A percentile compares a stretch with the other conserved stretches of the same genome.
Evolutionary conservation across 2,329 filamentous ascomycete genomes (phyloP).

Genomic region (Amauroascus niger): DNA sequence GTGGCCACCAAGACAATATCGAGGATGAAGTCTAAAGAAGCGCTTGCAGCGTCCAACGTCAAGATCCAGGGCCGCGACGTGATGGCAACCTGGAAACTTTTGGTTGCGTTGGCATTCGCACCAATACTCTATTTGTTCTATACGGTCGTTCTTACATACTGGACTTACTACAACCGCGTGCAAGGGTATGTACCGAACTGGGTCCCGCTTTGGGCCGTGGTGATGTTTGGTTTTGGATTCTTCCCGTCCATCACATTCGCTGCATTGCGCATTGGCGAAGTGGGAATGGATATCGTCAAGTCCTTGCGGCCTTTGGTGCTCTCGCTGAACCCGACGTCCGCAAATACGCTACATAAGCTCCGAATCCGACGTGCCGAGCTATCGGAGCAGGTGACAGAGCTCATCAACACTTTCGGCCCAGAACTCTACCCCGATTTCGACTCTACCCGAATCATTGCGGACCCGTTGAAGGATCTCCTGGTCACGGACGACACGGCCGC

Average conservation of each 20-base stretch:
- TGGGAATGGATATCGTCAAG: constrained; percentile 98
- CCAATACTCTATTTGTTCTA: constrained; percentile 76
- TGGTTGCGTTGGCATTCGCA: constrained; percentile 75
- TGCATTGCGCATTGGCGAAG: constrained; percentile 85
- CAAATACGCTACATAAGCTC: constrained; percentile 72
- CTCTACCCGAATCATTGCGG: constrained; percentile 56
- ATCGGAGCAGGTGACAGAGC: constrained; percentile 70
- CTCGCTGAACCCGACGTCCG: constrained; percentile 72
- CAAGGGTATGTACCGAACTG: constrained; percentile 72
- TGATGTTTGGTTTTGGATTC: constrained; percentile 63
- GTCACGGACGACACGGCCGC: constrained; percentile 21
- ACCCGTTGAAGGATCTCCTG: constrained; percentile 37
- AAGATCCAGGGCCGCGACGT: constrained; percentile 84
- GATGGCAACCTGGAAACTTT: constrained; percentile 87
- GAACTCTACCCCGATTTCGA: constrained; percentile 98
- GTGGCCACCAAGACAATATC: constrained; percentile 75
- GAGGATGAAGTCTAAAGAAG: constrained; percentile 69
- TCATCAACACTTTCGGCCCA: constrained; percentile 91
- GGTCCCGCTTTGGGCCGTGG: constrained; percentile 68
- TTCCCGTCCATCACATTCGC: constrained; percentile 88
- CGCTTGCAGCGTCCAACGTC: constrained; percentile 73
- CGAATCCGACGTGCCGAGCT: constrained; percentile 63
- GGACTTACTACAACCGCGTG: constrained; percentile 70
- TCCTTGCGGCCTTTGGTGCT: constrained; percentile 80
- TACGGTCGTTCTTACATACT: constrained; percentile 61